Base-by-base conservation (phyloP, 768 basidiomycete genomes). In the Sarcodon sp. region DNA sequence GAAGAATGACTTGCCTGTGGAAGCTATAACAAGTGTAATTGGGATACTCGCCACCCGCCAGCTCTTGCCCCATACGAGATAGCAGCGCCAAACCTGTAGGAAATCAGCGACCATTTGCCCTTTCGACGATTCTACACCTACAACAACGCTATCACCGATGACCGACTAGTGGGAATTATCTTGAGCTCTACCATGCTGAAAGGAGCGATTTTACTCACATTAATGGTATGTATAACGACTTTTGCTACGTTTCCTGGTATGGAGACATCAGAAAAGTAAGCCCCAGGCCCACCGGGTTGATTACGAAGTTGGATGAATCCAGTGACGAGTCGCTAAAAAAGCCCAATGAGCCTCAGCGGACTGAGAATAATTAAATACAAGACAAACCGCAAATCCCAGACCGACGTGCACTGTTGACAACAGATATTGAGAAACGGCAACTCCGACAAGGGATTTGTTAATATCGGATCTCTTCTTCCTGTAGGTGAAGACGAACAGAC, bases 221-320 rank as follows among this genome's bases (percentile, higher is more conserved):
- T 59, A 27, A 64, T 52, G 32, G 64, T 63, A 51, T 65, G 64
- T n/a, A 67, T 55, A 31, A 56, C 56, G 21, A 65, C 64, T 46
- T 67, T 66, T 36, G 57, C 64, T 34, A 67, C 61, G 50, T 66
- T 65, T n/a, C 57, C 56, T 11, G 64, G 64, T 12, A 60, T 61
- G 18, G 63, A 62, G 6, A 66, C 61, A 46, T 66, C 60, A 3
- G 59, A 58, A 48, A 66, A 64, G 49, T 59, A 66, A 13, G 58
- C 59, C 16, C 50, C 59, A 10, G 63, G 63, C 10, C 59, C 61
- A 33, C 63, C 63, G 16, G 55, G 58, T 46, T 46, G 44, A 49
- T 64, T 54, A 41, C 57, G 59, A 33, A 53, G 53, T 44, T 53
- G 49, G 51, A 63, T 64, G 56, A 61, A 66, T 16, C 66, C 66